Conservation (phyloP, 805 yeast species). For the Vanderwaltozyma polyspora region DNA sequence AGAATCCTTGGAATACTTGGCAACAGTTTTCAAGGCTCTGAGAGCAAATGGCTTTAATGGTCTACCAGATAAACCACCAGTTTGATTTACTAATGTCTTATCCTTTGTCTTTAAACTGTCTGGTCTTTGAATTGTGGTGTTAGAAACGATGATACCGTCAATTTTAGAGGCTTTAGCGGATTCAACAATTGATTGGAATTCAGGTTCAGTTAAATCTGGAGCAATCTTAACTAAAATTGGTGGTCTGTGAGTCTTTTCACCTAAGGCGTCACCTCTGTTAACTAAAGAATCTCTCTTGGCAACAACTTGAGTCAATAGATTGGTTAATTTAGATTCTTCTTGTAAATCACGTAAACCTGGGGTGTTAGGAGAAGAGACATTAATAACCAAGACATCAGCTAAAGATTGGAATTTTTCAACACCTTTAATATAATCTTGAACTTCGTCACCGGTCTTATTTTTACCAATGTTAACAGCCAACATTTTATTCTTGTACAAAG, state of each 20-base stretch:
- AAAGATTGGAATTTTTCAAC: constrained; percentile 68
- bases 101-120: constrained; percentile 39
- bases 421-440: constrained; percentile 75
- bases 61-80: constrained; percentile 88
- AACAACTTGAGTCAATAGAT: constrained; percentile 56
- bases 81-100: constrained; percentile 37
- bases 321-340: constrained; percentile 59
- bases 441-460: constrained; percentile 85
- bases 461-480: constrained; percentile 85
- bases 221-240: constrained; percentile 88
- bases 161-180: constrained; percentile 67
- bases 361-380: constrained; percentile 92
- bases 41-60: constrained; percentile 77
- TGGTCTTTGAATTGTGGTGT: constrained; percentile 86
- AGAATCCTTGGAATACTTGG: constrained; percentile 66
- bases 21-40: constrained; percentile 56
- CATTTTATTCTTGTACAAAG: constrained; percentile 53
- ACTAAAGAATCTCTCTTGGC: constrained; percentile 50
- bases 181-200: constrained; percentile 69
- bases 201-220: constrained; percentile 78
- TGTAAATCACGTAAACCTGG: constrained; percentile 89
- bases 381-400: constrained; percentile 84
- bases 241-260: constrained; percentile 35
- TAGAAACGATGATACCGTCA: constrained; percentile 87
- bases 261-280: constrained; percentile 27